Conservation (phyloP, 192 early-diverging fungal genomes). For the Radiomyces spectabilis region DNA sequence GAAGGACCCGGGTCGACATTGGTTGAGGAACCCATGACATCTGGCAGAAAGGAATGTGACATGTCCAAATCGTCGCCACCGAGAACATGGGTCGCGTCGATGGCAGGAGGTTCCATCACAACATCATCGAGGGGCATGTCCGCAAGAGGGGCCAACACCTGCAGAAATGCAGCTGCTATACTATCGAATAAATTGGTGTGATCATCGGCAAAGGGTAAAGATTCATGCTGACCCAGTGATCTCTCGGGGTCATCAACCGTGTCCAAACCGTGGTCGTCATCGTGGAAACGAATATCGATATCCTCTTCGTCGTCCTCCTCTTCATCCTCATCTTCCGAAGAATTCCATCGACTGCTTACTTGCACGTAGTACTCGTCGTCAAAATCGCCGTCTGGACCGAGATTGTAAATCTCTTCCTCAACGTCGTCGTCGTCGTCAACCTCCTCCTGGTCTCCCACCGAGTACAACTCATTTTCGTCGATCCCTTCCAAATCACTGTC, state of each 20-base stretch:
- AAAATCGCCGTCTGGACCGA: conserved; percentile 12
- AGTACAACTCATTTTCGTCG: conserved; percentile 19
- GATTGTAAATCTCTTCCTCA: conserved; percentile 6
- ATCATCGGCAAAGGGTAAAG: conserved; percentile 7
- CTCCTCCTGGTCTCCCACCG: conserved; percentile 29
- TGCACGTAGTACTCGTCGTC: neutral
- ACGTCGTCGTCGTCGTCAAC: conserved; percentile 1
- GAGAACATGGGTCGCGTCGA: neutral
- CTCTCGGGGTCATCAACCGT: conserved; percentile 7
- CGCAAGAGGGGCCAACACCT: conserved; percentile 6
- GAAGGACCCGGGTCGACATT: too few species aligned
- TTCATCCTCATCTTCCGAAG: conserved; percentile 24
- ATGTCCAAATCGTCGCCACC: too few species aligned
- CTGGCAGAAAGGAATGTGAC: too few species aligned
- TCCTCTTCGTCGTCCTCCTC: conserved; percentile 13
- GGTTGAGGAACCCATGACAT: too few species aligned
- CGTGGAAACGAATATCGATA: conserved; percentile 18
- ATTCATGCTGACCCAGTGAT: too few species aligned
- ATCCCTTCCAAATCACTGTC: conserved; percentile 4
- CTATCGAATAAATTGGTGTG: conserved; percentile 2
- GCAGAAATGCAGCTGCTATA: conserved; percentile 17
- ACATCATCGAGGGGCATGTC: too few species aligned
- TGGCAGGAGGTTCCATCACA: too few species aligned
- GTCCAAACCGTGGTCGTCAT: conserved; percentile 21
- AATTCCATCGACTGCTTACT: conserved; percentile 20